These are phyloP conservation scores for Fusarium nurragi DNA, from an alignment of 2,329 filamentous ascomycete genomes.

Conservation along the genomic window DNA sequence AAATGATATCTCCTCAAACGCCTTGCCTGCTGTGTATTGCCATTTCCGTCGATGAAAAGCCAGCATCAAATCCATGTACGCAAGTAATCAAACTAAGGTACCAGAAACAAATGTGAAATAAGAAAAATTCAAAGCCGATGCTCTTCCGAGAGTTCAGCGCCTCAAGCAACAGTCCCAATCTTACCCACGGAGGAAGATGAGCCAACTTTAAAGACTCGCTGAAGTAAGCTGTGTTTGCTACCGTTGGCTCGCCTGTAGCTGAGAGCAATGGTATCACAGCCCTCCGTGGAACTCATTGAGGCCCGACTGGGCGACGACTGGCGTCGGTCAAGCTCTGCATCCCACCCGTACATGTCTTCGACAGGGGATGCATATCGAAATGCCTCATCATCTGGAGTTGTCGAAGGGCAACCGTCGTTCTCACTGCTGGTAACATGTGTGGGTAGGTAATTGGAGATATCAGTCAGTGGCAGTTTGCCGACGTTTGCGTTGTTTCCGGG, in stretches of 20 bases:
- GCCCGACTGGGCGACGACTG: conserved; percentile 11
- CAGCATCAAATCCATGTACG: conserved; percentile 30
- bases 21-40: conserved; percentile 36
- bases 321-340: conserved; percentile 53
- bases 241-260: conserved; percentile 42
- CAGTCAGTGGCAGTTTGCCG: conserved; percentile 35
- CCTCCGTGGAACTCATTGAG: conserved; percentile 19
- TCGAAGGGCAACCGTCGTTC: conserved; percentile 13
- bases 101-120: conserved; percentile 8
- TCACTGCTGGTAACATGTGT: conserved; percentile 41
- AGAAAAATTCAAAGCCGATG: not conserved
- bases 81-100: conserved; percentile 12
- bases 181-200: conserved; percentile 33
- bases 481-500: conserved; percentile 6
- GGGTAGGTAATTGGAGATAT: conserved; percentile 54
- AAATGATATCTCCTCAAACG: conserved; percentile 27
- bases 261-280: conserved; percentile 30
- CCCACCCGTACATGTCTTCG: conserved; percentile 63
- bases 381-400: conserved; percentile 20
- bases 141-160: no score
- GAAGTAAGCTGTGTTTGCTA: conserved; percentile 38
- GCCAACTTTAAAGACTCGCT: conserved; percentile 41
- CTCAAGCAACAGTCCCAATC: conserved; percentile 24
- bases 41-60: conserved; percentile 29
- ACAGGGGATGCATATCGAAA: conserved; percentile 32